These are phyloP conservation scores for Pachyrhizus erosus DNA, from an alignment of 306 rosid species.

Conservation along the genomic window DNA sequence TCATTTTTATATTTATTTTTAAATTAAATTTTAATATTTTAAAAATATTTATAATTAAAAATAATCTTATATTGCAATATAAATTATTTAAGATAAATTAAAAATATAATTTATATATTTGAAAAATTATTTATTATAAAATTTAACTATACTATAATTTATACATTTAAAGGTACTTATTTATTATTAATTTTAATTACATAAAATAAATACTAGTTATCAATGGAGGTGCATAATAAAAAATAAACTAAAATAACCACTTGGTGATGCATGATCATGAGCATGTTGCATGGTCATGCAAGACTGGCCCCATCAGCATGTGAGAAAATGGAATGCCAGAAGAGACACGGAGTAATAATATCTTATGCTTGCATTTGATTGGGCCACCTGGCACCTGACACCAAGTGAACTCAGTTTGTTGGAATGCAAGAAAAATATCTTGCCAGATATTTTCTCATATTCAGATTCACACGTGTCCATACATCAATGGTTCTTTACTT, in stretches of 20 bases:
- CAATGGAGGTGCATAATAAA: background rate
- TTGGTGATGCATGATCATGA: background rate
- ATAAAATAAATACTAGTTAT: too few species aligned
- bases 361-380: constrained; percentile 48
- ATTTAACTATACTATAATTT: too few species aligned
- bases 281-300: background rate
- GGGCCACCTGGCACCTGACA: constrained; percentile 28
- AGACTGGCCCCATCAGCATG: too few species aligned
- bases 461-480: background rate
- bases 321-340: background rate
- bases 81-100: too few species aligned
- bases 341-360: constrained; percentile 20
- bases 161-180: too few species aligned
- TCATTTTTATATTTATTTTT: too few species aligned
- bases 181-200: too few species aligned
- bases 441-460: constrained; percentile 46
- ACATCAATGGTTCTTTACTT: background rate
- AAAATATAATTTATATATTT: too few species aligned
- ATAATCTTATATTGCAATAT: too few species aligned
- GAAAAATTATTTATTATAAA: too few species aligned
- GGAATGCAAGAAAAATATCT: constrained; percentile 43
- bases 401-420: background rate
- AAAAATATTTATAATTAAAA: too few species aligned
- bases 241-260: background rate
- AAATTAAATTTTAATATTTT: too few species aligned